Percentiles rank a stretch among this genome's conserved stretches.
phyloP scores from a whole-genome alignment of 306 rosid species.

The Hippophae rhamnoides region DNA sequence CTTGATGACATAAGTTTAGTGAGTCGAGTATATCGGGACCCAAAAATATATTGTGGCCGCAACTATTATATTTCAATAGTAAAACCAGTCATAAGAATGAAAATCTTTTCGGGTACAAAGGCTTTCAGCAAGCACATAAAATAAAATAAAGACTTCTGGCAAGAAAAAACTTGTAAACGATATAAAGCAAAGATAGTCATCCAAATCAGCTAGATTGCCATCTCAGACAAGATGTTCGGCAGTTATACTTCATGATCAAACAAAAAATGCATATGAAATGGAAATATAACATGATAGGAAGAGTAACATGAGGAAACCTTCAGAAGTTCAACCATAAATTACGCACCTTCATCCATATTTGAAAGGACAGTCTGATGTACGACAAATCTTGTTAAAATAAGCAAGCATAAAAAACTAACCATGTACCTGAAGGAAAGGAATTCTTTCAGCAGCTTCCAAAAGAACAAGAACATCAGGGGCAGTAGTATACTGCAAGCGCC shows the following conservation, averaged over 20 bases:
- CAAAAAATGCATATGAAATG: neutral
- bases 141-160: neutral
- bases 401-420: neutral
- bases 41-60: too few species aligned
- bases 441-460: slow-evolving; percentile 68
- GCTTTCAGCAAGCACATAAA: slow-evolving; percentile 2
- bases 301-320: neutral
- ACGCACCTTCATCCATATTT: neutral
- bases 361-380: neutral
- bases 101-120: slow-evolving; percentile 7
- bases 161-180: too few species aligned
- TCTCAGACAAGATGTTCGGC: neutral
- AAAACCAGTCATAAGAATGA: neutral
- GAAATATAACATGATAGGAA: neutral
- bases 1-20: too few species aligned
- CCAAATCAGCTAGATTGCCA: neutral
- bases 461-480: slow-evolving; percentile 88
- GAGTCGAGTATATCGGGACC: too few species aligned
- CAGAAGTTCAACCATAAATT: slow-evolving; percentile 1
- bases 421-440: slow-evolving; percentile 81
- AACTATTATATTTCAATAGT: too few species aligned
- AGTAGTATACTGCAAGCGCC: slow-evolving; percentile 89
- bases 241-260: slow-evolving; percentile 6
- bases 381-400: neutral
- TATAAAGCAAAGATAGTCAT: slow-evolving; percentile 8